These are phyloP conservation scores for Mariannaea sp. DNA, from an alignment of 2,329 filamentous ascomycete genomes.

Conservation along the genomic window DNA sequence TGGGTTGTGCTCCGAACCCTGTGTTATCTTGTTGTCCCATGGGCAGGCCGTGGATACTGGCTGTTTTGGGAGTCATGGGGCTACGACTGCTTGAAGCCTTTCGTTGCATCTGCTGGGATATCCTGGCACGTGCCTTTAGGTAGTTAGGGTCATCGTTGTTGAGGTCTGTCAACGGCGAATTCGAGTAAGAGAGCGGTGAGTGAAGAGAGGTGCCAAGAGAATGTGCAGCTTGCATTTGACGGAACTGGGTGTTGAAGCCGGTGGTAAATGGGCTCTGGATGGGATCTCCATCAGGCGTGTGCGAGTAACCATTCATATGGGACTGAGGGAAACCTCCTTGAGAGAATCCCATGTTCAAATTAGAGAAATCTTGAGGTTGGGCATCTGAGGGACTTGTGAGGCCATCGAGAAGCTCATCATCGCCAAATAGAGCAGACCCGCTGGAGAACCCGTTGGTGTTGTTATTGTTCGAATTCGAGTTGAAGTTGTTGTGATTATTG, in stretches of 20 bases:
- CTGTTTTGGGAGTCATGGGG: slow-evolving; percentile 87
- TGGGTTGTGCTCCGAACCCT: slow-evolving; percentile 77
- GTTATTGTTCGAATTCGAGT: slow-evolving; percentile 61
- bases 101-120: slow-evolving; percentile 69
- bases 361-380: slow-evolving; percentile 60
- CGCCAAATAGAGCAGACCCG: slow-evolving; percentile 78
- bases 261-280: slow-evolving; percentile 89
- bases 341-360: slow-evolving; percentile 62
- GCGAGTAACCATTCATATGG: slow-evolving; percentile 81
- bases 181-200: slow-evolving; percentile 48
- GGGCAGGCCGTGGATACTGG: slow-evolving; percentile 72
- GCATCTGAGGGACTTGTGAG: slow-evolving; percentile 62
- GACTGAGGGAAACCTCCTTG: slow-evolving; percentile 64
- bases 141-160: slow-evolving; percentile 61
- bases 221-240: slow-evolving; percentile 66
- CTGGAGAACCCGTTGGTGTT: slow-evolving; percentile 74
- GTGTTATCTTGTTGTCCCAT: slow-evolving; percentile 70
- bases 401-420: slow-evolving; percentile 85
- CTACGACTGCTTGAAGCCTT: slow-evolving; percentile 76
- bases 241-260: slow-evolving; percentile 81
- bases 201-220: slow-evolving; percentile 58
- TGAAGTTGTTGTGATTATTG: slow-evolving; percentile 55
- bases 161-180: slow-evolving; percentile 52
- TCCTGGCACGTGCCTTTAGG: slow-evolving; percentile 63
- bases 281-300: slow-evolving; percentile 88